A percentile compares a stretch with the other conserved stretches of the same genome.
Evolutionary conservation across 108 stramenopile species (phyloP).

Genomic region (Skeletonema tropicum): DNA sequence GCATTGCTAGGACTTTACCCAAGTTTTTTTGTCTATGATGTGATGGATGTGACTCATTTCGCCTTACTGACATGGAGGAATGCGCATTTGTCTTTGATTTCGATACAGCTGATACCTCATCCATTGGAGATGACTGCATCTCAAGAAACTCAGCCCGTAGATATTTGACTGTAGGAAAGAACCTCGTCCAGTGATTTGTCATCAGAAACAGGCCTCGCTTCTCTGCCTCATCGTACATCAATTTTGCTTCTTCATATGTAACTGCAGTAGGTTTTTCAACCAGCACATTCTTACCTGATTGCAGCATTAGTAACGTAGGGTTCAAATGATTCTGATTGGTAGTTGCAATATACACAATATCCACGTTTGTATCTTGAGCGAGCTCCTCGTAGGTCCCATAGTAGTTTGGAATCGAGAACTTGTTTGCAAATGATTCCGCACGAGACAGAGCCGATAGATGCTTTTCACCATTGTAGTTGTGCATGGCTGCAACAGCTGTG

Average conservation of each 20-base stretch:
- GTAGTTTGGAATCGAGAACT: conserved; percentile 24
- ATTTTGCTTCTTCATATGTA: conserved; percentile 62
- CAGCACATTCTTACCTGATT: conserved; percentile 73
- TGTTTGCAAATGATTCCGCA: conserved; percentile 20
- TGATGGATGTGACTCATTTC: too few species aligned
- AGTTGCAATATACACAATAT: conserved; percentile 48
- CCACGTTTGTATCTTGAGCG: conserved; percentile 61
- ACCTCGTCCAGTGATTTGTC: conserved; percentile 52
- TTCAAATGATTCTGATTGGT: conserved; percentile 60
- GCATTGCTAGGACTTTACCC: conserved; percentile 39
- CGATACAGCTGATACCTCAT: not conserved
- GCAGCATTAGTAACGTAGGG: conserved; percentile 58
- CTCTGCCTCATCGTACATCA: conserved; percentile 68
- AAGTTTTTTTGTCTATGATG: conserved; percentile 3
- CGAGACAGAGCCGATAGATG: conserved; percentile 7
- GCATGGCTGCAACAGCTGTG: conserved; percentile 26
- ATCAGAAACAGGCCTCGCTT: conserved; percentile 75
- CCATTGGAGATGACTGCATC: not conserved
- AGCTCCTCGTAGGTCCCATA: conserved; percentile 72
- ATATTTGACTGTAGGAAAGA: conserved; percentile 38
- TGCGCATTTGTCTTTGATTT: not conserved
- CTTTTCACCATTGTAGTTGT: not conserved
- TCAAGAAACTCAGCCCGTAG: conserved; percentile 26
- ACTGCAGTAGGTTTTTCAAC: conserved; percentile 85
- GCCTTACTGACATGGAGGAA: not conserved